phyloP scores from a whole-genome alignment of 2,329 filamentous ascomycete species.

The Macrophomina phaseolina region DNA sequence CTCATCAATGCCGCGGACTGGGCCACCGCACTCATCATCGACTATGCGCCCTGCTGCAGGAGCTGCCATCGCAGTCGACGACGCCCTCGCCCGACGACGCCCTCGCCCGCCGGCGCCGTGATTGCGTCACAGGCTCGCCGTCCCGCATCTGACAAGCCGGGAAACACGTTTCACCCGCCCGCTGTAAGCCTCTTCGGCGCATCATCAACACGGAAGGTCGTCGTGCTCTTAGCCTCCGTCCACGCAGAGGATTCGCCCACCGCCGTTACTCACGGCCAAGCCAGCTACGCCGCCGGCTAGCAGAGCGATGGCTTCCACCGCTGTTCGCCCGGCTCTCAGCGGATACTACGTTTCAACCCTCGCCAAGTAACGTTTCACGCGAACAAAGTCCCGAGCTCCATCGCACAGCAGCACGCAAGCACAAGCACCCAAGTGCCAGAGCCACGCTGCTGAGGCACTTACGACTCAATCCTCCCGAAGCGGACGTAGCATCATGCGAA shows the following conservation, averaged over 20 bases:
- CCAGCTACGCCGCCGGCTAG: slow-evolving; percentile 7
- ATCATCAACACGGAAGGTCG: slow-evolving; percentile 5
- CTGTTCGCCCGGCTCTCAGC: background rate
- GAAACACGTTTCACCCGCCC: slow-evolving; percentile 3
- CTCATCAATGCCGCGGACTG: background rate
- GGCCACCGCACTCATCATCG: background rate
- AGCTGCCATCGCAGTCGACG: no score
- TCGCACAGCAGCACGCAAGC: background rate
- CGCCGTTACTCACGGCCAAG: background rate
- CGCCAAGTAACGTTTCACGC: slow-evolving; percentile 18
- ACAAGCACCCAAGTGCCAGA: background rate
- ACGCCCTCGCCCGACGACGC: background rate
- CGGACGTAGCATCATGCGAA: slow-evolving; percentile 23
- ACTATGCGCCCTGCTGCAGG: background rate
- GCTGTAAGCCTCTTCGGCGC: background rate
- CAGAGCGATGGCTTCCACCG: background rate
- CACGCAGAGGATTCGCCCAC: background rate
- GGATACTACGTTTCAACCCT: slow-evolving; percentile 15
- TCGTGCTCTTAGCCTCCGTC: background rate
- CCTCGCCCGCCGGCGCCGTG: background rate
- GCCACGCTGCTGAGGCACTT: slow-evolving; percentile 2
- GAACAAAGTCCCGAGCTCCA: slow-evolving; percentile 3
- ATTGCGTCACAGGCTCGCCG: slow-evolving; percentile 9
- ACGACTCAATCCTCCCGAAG: slow-evolving; percentile 15
- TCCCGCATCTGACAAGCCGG: slow-evolving; percentile 1